Percentiles rank a stretch among this genome's conserved stretches.
These are phyloP conservation scores for Kodamaea ohmeri DNA, from an alignment of 1,139 yeast genomes.

Conservation along the genomic window DNA sequence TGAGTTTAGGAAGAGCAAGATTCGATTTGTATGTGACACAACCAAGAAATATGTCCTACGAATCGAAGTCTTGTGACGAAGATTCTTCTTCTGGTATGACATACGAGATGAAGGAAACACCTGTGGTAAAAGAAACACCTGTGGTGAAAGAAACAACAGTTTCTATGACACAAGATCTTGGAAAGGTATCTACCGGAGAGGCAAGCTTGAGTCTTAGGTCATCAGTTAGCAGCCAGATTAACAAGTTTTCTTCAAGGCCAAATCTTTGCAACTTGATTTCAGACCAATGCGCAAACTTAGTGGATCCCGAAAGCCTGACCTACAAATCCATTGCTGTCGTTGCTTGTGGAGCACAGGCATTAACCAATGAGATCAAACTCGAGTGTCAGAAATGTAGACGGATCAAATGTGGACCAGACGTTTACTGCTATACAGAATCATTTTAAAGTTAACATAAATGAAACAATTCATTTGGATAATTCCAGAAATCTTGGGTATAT, in stretches of 20 bases:
- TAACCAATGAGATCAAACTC: constrained; percentile 26
- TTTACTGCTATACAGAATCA: constrained; percentile 36
- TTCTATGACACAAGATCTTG: neutral
- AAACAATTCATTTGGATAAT: neutral
- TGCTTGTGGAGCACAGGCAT: constrained; percentile 37
- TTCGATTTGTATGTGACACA: constrained; percentile 27
- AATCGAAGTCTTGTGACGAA: neutral
- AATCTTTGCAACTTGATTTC: constrained; percentile 5
- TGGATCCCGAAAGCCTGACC: neutral
- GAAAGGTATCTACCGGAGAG: neutral
- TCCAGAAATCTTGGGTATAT: too few relatives aligned
- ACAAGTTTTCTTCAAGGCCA: constrained; percentile 7
- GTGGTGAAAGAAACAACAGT: neutral
- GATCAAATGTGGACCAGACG: constrained; percentile 28
- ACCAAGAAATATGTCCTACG: constrained; percentile 9
- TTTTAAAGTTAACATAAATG: constrained; percentile 16
- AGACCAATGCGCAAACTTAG: constrained; percentile 5
- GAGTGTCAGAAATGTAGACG: constrained; percentile 30
- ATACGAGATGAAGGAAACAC: neutral
- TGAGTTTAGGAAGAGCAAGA: constrained; percentile 23
- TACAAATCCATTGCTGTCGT: constrained; percentile 31
- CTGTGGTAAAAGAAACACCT: neutral
- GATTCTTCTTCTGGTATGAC: neutral
- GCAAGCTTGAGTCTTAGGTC: neutral
- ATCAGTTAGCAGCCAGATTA: neutral